Evolutionary conservation across 495 filamentous ascomycete genomes (phyloP).

Genomic region (Glonium stellatum): DNA sequence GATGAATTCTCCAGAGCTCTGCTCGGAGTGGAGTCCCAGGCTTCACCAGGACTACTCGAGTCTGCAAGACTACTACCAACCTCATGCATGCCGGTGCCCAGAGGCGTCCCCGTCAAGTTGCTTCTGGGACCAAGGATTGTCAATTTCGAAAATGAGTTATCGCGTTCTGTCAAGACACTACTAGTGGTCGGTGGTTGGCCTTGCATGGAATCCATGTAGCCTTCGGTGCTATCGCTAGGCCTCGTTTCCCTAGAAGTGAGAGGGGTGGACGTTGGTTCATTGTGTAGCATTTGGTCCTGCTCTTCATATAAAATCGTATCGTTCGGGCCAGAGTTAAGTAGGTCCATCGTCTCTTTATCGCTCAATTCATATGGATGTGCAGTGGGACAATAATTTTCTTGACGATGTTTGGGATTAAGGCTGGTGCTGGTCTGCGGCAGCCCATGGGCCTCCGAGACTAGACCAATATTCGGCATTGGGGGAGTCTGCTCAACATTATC

Average conservation of each 20-base stretch:
- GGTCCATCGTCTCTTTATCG: constrained; percentile 17
- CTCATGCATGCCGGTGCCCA: constrained; percentile 32
- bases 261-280: too few relatives aligned
- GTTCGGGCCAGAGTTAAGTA: constrained; percentile 25
- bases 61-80: constrained; percentile 37
- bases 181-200: constrained; percentile 21
- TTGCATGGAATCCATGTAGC: not conserved
- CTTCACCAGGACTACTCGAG: constrained; percentile 32
- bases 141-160: constrained; percentile 32
- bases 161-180: constrained; percentile 10
- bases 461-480: not conserved
- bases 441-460: not conserved
- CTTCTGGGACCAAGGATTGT: constrained; percentile 28
- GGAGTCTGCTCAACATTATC: not conserved
- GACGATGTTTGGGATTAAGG: not conserved
- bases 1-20: not conserved
- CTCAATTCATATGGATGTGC: constrained; percentile 4
- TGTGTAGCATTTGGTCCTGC: not conserved
- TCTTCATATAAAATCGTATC: constrained; percentile 25
- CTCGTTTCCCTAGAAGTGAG: too few relatives aligned
- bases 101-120: constrained; percentile 34
- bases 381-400: constrained; percentile 3
- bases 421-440: not conserved
- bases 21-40: constrained; percentile 11
- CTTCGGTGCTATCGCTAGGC: too few relatives aligned